Base-by-base conservation (phyloP, 2,329 filamentous ascomycete species). In the Epichloe gansuensis region DNA sequence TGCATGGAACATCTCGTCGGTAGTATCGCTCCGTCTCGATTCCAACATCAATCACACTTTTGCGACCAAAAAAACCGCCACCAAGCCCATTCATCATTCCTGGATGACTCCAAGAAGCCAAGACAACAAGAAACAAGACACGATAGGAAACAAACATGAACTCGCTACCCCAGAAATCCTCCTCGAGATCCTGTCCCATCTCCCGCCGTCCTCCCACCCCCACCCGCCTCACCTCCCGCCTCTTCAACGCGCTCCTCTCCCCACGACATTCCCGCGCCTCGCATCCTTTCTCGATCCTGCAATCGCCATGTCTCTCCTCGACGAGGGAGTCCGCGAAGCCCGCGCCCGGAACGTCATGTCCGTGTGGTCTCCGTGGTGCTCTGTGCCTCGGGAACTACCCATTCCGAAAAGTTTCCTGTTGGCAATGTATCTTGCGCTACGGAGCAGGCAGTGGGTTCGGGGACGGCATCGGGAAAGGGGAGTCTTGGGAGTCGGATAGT, bases 291-390 rank as follows among this genome's bases (percentile, higher is more conserved):
- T 65, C 25, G 61, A 68, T 54, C 59, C 61, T 2, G 46, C 43
- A 17, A 49, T 57, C 45, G 64, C 65, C 23, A 50, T 4, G 59
- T 38, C 46, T 51, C 25, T 31, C 28, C 63, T 60, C 25, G 55
- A 67, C 37, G 48, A 59, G 12, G 55, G 59, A 12, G 58, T 62
- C 5, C 51, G 55, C 23, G 58, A 64, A 47, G 59, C 63, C 21
- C 55, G 28, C 45, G 43, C 5, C 59, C 65, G 8, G 57, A 56
- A 8, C 56, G 55, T 39, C 31, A 53, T 34, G 1, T 61, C 62
- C 11, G 62, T 69, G 51, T 69, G 66, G 66, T 69, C 66, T 17
- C 66, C 66, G n/a, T 54, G 58, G n/a, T 68, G 66, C 58, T 56
- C 57, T 41, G 64, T 67, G 13, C 66, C 66, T 4, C 50, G 50